Evolutionary conservation across 169 alveolate species (phyloP).

Genomic region (Plasmodium inui): DNA sequence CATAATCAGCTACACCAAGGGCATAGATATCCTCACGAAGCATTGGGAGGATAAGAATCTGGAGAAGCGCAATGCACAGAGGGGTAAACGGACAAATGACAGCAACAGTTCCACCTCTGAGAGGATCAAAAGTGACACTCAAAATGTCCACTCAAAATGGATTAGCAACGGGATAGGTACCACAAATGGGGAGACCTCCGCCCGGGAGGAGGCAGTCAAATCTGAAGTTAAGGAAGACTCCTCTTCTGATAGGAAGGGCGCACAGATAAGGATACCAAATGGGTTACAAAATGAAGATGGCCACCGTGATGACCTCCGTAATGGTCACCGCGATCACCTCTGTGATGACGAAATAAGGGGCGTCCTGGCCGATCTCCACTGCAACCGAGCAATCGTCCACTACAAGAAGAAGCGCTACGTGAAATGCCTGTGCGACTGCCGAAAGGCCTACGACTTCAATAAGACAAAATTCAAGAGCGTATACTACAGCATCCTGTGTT

Average conservation of each 20-base stretch:
- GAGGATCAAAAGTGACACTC: background rate
- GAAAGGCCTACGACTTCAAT: slow-evolving; percentile 32
- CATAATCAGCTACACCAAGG: slow-evolving; percentile 57
- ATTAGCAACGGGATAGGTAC: background rate
- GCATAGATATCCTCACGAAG: slow-evolving; percentile 26
- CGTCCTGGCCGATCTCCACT: slow-evolving; percentile 44
- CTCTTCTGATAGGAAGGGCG: background rate
- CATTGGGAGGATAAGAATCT: background rate
- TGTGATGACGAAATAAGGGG: slow-evolving; percentile 1
- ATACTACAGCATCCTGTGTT: slow-evolving; percentile 32
- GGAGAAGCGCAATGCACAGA: background rate
- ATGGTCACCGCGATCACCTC: background rate
- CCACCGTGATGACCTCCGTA: no score
- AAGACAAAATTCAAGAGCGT: slow-evolving; percentile 59
- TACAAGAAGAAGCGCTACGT: slow-evolving; percentile 61
- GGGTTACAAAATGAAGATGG: background rate
- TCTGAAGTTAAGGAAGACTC: background rate
- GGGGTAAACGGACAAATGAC: background rate
- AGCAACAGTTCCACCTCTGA: background rate
- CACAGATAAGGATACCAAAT: background rate
- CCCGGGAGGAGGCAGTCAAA: background rate
- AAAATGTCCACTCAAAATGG: background rate
- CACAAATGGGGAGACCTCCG: background rate
- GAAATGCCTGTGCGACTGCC: slow-evolving; percentile 56
- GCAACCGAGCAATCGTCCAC: slow-evolving; percentile 49